These are phyloP conservation scores for Lonicera japonica DNA, from an alignment of 129 eudicot genomes.

Conservation along the genomic window DNA sequence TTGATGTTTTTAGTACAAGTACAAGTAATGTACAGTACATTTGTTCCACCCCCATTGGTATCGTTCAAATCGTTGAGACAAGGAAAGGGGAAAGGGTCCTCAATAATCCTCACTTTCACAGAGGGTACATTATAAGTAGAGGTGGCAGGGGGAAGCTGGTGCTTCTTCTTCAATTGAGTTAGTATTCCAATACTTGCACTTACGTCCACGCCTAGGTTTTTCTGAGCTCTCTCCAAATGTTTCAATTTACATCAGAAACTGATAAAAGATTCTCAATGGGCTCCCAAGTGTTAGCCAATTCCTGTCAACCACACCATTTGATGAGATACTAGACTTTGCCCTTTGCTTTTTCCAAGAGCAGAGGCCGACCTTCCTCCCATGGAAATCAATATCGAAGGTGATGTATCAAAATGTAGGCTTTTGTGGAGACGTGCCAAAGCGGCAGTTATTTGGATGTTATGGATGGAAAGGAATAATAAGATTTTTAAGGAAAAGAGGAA, in stretches of 20 bases:
- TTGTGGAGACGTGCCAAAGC: too few species aligned
- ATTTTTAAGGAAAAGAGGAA: too few species aligned
- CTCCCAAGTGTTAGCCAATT: constrained; percentile 88
- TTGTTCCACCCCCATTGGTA: too few species aligned
- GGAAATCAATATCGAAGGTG: too few species aligned
- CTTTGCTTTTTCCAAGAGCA: too few species aligned
- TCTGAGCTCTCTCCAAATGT: constrained; percentile 66
- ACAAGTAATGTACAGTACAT: too few species aligned
- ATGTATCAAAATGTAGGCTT: too few species aligned
- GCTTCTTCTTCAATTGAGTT: constrained; percentile 60
- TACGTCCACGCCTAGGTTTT: constrained; percentile 45
- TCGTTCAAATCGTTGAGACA: constrained; percentile 19
- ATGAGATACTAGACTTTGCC: constrained; percentile 65
- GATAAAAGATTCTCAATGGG: constrained; percentile 63
- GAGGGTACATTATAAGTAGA: constrained; percentile 41
- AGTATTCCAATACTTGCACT: constrained; percentile 42
- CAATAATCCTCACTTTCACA: constrained; percentile 29
- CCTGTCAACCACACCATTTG: constrained; percentile 96
- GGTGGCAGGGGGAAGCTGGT: constrained; percentile 45
- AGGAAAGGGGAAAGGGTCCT: constrained; percentile 32
- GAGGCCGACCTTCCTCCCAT: too few species aligned
- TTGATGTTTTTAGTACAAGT: too few species aligned
- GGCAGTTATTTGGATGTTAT: too few species aligned
- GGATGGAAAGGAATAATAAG: too few species aligned
- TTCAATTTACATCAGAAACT: constrained; percentile 63